Base-by-base conservation (phyloP, 2,329 filamentous ascomycete genomes). In the Podosphaera aphanis region DNA sequence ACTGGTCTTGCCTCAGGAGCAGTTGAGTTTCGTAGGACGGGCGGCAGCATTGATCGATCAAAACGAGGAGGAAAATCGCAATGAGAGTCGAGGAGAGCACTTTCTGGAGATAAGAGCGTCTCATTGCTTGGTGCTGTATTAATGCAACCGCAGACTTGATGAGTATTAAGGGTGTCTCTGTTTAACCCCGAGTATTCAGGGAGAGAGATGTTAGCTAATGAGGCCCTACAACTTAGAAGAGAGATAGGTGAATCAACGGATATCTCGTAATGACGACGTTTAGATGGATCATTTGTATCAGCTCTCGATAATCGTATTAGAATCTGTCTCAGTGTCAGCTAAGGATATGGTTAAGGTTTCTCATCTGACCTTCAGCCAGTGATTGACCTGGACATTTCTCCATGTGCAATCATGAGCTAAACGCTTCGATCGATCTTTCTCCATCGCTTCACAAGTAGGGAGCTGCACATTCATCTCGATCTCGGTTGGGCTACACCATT, bases 211-310 rank as follows among this genome's bases (percentile, higher is more conserved):
- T 83, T 82, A 37, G 74, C 74, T 58, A 78, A 74, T 2, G 77
- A 79, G 38, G 79, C 77, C 49, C 73, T 74, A 61, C 79, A 83
- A 8, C 76, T 81, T 15, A 83, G 71, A 50, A 83, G 77, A 55
- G 81, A 77, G 59, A 83, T 79, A 2, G 78, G 78, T 0, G 78
- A 83, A 59, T 83, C 78, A 51, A 83, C 83, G 15, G 78, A 82
- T 47, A 83, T 83, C 55, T 83, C 79, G 52, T 83, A 83, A 56
- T 83, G 78, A 35, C 78, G 69, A 51, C 78, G 68, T 58, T 79
- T 81, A 3, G 61, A 64, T 8, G 77, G 70, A 52, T 81, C 74
- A 27, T 68, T 67, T 42, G 68, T 64, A 53, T 83, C 78, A 8
- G 72, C 66, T 56, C 74, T 77, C n/a, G 77, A 82, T 31, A 83